Conservation (phyloP, 1,139 yeast genomes). For the Magnusiomyces ingens region DNA sequence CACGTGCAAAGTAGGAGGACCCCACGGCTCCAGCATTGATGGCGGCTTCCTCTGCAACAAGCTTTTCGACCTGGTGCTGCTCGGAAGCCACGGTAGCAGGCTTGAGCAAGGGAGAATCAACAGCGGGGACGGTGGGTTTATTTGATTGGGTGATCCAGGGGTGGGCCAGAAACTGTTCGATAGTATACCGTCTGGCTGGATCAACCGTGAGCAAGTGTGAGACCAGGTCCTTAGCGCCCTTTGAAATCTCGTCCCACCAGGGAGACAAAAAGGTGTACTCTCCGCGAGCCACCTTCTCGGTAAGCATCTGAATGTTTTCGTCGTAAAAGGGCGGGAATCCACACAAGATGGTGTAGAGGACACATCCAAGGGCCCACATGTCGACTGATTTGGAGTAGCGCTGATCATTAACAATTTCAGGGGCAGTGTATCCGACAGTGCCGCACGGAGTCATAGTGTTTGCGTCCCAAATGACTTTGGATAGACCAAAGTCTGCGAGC, state of each 20-base stretch:
- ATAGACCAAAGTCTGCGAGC: conserved; percentile 88
- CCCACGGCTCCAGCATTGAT: background rate
- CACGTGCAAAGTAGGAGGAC: background rate
- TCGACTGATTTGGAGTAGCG: conserved; percentile 85
- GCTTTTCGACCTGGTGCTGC: background rate
- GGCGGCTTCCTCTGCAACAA: background rate
- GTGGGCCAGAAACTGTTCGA: conserved; percentile 70
- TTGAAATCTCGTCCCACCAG: conserved; percentile 95
- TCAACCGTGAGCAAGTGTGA: conserved; percentile 71
- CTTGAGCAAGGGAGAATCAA: conserved; percentile 22
- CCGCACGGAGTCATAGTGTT: conserved; percentile 85
- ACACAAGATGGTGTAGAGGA: conserved; percentile 78
- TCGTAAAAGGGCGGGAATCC: conserved; percentile 97
- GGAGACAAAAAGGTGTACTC: conserved; percentile 78
- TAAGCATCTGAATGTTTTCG: conserved; percentile 70
- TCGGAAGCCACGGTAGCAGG: background rate
- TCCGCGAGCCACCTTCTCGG: conserved; percentile 77
- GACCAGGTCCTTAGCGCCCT: conserved; percentile 76
- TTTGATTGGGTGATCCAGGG: conserved; percentile 61
- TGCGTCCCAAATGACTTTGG: conserved; percentile 67
- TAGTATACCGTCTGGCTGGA: conserved; percentile 68
- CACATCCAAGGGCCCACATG: conserved; percentile 96
- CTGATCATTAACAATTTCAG: conserved; percentile 85
- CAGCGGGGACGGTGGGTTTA: conserved; percentile 28
- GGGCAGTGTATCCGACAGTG: conserved; percentile 88